A percentile compares a stretch with the other conserved stretches of the same genome.
Conservation (phyloP, 306 rosid genomes). For the Cicer yamashitae region DNA sequence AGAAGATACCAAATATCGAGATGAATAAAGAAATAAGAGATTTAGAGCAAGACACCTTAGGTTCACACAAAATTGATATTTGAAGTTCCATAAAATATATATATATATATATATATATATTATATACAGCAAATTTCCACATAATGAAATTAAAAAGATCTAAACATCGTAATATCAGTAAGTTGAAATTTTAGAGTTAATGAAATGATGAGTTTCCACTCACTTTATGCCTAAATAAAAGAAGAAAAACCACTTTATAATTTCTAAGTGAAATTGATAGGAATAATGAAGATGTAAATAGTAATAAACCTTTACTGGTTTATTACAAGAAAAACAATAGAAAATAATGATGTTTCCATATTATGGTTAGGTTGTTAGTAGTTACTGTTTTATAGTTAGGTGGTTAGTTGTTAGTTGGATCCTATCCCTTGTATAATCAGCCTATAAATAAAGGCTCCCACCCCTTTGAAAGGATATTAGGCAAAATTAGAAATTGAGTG, state of each 20-base stretch:
- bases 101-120: too few relatives aligned
- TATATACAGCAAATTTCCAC: background rate
- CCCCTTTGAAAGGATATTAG: too few relatives aligned
- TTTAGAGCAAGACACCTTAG: background rate
- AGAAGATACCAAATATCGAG: background rate
- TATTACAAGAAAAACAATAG: too few relatives aligned
- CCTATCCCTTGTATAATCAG: too few relatives aligned
- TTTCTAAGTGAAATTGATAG: background rate
- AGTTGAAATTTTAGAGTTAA: background rate
- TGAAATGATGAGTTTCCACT: slow-evolving; percentile 7
- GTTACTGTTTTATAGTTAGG: too few relatives aligned
- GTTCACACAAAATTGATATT: background rate
- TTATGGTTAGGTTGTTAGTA: too few relatives aligned
- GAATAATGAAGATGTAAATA: too few relatives aligned
- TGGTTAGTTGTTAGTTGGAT: too few relatives aligned
- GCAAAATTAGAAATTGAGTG: too few relatives aligned
- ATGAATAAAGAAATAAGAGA: slow-evolving; percentile 5
- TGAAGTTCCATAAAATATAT: background rate
- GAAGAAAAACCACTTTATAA: background rate
- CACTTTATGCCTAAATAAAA: background rate
- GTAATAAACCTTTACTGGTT: too few relatives aligned
- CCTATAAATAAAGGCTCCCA: too few relatives aligned
- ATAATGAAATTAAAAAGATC: background rate
- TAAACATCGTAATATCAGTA: background rate
- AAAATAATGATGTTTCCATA: too few relatives aligned